A percentile compares a stretch with the other conserved stretches of the same genome.
Evolutionary conservation across 495 filamentous ascomycete genomes (phyloP).

Genomic region (Umbilicaria muhlenbergii): DNA sequence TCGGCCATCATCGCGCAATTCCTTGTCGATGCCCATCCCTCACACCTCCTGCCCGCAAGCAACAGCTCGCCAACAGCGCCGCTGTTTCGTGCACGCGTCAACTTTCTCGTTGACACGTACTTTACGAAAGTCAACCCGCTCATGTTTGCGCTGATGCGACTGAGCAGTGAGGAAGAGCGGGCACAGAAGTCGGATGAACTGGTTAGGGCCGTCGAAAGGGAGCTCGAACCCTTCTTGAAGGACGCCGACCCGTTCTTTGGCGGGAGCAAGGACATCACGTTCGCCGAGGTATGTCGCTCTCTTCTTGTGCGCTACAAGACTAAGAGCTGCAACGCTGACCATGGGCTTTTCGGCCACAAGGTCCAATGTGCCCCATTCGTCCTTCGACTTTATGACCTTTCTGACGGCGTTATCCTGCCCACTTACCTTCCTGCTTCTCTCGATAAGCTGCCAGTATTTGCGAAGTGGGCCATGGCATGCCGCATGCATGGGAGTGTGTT

Average conservation of each 20-base stretch:
- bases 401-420: too few species aligned
- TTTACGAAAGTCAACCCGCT: constrained; percentile 39
- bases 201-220: constrained; percentile 44
- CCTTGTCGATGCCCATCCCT: constrained; percentile 45
- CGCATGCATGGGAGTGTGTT: too few species aligned
- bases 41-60: constrained; percentile 24
- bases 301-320: too few species aligned
- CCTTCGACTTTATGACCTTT: too few species aligned
- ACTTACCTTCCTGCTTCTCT: too few species aligned
- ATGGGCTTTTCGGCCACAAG: too few species aligned
- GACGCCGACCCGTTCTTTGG: constrained; percentile 65
- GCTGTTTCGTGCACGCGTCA: constrained; percentile 46
- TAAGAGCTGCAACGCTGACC: too few species aligned
- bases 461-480: too few species aligned
- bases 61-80: constrained; percentile 21
- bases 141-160: constrained; percentile 27
- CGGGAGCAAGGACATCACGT: constrained; percentile 56
- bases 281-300: constrained; percentile 54
- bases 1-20: constrained; percentile 58
- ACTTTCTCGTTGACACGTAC: constrained; percentile 68
- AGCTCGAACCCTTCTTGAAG: constrained; percentile 56
- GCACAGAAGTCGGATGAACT: constrained; percentile 19
- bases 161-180: constrained; percentile 21
- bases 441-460: too few species aligned
- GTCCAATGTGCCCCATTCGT: too few species aligned